phyloP scores from a whole-genome alignment of 2,329 filamentous ascomycete genomes.

The Emmonsiellopsis sp. region DNA sequence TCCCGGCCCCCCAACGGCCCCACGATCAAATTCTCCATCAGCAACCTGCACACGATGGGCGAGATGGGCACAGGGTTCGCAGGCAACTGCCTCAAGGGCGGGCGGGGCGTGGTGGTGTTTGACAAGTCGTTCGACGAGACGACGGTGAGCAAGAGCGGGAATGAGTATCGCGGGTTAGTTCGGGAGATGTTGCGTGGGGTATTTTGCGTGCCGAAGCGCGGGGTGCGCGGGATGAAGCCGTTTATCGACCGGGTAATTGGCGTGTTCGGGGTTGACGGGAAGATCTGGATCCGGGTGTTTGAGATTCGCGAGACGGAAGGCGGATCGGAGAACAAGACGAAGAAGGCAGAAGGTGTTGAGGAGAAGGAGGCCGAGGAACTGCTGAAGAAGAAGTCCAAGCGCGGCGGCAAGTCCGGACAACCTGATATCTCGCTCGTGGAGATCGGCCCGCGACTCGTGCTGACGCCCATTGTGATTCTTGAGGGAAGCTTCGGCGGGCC shows the following conservation, averaged over 20 bases:
- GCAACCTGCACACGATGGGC: slow-evolving; percentile 83
- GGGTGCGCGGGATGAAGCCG: slow-evolving; percentile 81
- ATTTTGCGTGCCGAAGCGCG: slow-evolving; percentile 79
- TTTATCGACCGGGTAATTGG: slow-evolving; percentile 94
- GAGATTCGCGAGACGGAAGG: slow-evolving; percentile 80
- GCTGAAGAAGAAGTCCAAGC: slow-evolving; percentile 32
- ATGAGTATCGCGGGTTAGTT: slow-evolving; percentile 43
- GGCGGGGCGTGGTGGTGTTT: slow-evolving; percentile 82
- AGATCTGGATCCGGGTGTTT: slow-evolving; percentile 94
- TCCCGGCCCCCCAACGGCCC: slow-evolving; percentile 81
- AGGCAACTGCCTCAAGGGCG: slow-evolving; percentile 93
- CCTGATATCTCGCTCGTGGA: slow-evolving; percentile 79
- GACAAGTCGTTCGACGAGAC: slow-evolving; percentile 76
- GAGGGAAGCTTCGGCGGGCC: slow-evolving; percentile 93
- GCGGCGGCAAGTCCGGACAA: slow-evolving; percentile 40
- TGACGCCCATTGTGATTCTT: slow-evolving; percentile 90
- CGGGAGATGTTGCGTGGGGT: slow-evolving; percentile 84
- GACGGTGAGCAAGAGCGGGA: slow-evolving; percentile 56
- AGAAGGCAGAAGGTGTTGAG: slow-evolving; percentile 31
- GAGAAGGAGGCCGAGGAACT: slow-evolving; percentile 34
- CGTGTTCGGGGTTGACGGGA: slow-evolving; percentile 82
- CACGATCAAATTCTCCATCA: slow-evolving; percentile 48
- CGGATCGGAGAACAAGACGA: slow-evolving; percentile 36
- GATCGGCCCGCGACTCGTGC: slow-evolving; percentile 85
- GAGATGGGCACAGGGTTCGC: slow-evolving; percentile 77